Percentiles rank a stretch among this genome's conserved stretches.
These are phyloP conservation scores for Aegilops umbellulata DNA, from an alignment of 176 grass and related monocot genomes.

Conservation along the genomic window DNA sequence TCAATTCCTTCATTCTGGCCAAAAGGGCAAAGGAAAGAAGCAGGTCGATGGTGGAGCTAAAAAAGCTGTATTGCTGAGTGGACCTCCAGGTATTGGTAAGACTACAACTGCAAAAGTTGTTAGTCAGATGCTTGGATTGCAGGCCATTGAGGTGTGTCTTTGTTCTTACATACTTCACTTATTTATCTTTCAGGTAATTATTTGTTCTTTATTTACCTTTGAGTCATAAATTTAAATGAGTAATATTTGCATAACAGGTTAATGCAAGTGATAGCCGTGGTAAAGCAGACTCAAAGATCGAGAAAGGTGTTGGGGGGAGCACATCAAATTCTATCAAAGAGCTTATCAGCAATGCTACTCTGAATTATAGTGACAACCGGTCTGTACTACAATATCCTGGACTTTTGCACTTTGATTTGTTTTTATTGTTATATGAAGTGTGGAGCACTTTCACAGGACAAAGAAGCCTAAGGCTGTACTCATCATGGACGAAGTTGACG, in stretches of 20 bases:
- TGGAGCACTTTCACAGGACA: constrained; percentile 48
- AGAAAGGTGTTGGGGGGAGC: constrained; percentile 87
- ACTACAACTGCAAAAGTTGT: constrained; percentile 93
- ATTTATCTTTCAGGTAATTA: neutral
- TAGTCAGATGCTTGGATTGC: constrained; percentile 95
- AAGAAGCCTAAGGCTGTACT: constrained; percentile 83
- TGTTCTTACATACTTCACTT: neutral
- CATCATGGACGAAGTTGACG: constrained; percentile 98
- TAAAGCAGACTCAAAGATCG: constrained; percentile 95
- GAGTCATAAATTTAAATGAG: constrained; percentile 2
- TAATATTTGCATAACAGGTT: constrained; percentile 55
- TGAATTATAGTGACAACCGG: constrained; percentile 70
- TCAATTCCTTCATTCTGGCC: constrained; percentile 67
- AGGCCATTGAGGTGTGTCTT: constrained; percentile 77
- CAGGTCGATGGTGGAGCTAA: constrained; percentile 79
- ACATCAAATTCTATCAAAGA: constrained; percentile 99
- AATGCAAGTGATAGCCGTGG: constrained; percentile 99
- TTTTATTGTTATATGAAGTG: constrained; percentile 23
- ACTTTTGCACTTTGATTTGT: constrained; percentile 1
- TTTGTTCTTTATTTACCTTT: constrained; percentile 24
- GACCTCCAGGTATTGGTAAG: constrained; percentile 96
- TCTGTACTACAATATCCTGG: constrained; percentile 35
- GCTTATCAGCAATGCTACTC: constrained; percentile 78
- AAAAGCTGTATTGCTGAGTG: constrained; percentile 85
- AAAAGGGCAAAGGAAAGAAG: constrained; percentile 87